phyloP scores from a whole-genome alignment of 495 filamentous ascomycete species.

The Aspergillus mulundensis region DNA sequence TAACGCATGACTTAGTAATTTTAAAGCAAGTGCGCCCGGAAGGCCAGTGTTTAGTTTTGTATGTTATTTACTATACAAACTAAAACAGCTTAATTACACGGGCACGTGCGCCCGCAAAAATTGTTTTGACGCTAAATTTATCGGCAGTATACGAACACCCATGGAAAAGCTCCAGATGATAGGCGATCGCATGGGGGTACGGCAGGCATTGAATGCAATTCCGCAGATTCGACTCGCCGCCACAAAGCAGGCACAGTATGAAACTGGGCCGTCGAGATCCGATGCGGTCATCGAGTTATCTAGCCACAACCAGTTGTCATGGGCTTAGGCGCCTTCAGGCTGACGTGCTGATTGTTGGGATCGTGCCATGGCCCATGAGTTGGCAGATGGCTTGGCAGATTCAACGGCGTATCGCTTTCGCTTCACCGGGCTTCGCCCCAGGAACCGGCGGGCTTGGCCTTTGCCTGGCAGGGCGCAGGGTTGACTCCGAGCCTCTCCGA shows the following conservation, averaged over 20 bases:
- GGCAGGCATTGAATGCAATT: conserved; percentile 4
- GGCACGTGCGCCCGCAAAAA: no score
- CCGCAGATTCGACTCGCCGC: neutral
- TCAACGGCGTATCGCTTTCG: neutral
- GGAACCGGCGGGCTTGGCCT: neutral
- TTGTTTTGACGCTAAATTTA: no score
- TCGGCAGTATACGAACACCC: no score
- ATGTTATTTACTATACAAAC: no score
- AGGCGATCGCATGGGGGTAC: neutral
- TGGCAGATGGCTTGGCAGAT: neutral
- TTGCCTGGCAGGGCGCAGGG: neutral
- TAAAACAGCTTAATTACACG: no score
- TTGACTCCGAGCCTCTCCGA: neutral
- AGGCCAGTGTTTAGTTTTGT: no score
- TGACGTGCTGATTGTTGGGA: neutral
- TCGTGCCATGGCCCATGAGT: neutral
- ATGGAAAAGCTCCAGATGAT: conserved; percentile 2
- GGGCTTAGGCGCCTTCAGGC: no score
- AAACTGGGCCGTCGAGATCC: neutral
- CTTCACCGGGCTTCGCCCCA: neutral
- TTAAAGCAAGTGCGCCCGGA: no score
- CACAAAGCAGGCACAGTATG: neutral
- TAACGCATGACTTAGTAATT: no score
- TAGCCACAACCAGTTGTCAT: neutral
- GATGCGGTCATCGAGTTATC: neutral